These are phyloP conservation scores for Yarrowia sp. DNA, from an alignment of 805 yeast species.

Conservation along the genomic window DNA sequence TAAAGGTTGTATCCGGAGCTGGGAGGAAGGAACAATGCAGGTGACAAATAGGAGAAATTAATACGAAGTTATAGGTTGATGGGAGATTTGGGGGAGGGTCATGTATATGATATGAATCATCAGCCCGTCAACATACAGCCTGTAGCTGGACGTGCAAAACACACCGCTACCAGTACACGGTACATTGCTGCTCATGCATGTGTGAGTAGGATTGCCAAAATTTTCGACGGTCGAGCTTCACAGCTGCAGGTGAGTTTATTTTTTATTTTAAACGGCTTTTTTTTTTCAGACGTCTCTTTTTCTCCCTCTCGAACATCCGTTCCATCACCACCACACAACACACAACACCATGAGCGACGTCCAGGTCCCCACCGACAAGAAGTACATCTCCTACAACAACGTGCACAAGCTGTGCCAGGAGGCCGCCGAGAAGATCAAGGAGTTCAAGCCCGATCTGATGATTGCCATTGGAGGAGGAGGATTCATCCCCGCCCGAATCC, in stretches of 20 bases:
- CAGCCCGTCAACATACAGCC: neutral
- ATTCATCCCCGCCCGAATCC: conserved; percentile 93
- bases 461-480: conserved; percentile 98
- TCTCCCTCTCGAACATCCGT: conserved; percentile 18
- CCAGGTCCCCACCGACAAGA: conserved; percentile 37
- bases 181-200: neutral
- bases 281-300: neutral
- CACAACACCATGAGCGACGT: conserved; percentile 14
- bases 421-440: conserved; percentile 53
- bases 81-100: too few species aligned
- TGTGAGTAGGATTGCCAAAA: neutral
- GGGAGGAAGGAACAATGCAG: neutral
- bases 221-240: neutral
- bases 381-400: conserved; percentile 71
- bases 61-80: too few species aligned
- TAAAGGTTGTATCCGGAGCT: neutral
- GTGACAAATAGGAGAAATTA: neutral
- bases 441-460: conserved; percentile 80
- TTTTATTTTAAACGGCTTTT: neutral
- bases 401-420: conserved; percentile 81
- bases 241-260: conserved; percentile 1
- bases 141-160: neutral
- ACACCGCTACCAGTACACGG: too few species aligned
- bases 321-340: conserved; percentile 2
- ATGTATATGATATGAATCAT: too few species aligned